Percentiles rank a stretch among this genome's conserved stretches.
Evolutionary conservation across 495 filamentous ascomycete species (phyloP).

Genomic region (Penicillium pulvis): DNA sequence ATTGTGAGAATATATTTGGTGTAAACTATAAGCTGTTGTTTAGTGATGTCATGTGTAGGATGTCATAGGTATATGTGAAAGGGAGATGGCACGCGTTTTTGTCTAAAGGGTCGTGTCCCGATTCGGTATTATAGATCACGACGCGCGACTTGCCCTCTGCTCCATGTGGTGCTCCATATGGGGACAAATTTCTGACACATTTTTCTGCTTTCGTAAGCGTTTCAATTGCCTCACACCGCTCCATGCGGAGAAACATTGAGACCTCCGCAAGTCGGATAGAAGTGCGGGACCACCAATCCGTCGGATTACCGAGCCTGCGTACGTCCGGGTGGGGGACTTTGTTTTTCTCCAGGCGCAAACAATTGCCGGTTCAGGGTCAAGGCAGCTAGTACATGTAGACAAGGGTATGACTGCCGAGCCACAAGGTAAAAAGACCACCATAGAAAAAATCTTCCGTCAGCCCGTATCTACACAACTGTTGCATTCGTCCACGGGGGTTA

Average conservation of each 20-base stretch:
- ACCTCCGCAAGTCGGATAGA: slow-evolving; percentile 22
- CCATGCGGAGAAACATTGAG: slow-evolving; percentile 21
- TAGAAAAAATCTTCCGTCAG: background rate
- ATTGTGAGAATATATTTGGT: background rate
- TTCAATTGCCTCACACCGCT: slow-evolving; percentile 19
- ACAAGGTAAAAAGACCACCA: slow-evolving; percentile 1
- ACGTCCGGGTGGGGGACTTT: slow-evolving; percentile 4
- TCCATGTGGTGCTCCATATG: background rate
- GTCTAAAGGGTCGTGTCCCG: background rate
- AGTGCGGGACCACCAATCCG: slow-evolving; percentile 7
- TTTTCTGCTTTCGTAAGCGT: background rate
- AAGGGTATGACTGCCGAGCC: background rate
- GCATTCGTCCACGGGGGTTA: background rate
- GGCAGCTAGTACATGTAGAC: too few relatives aligned
- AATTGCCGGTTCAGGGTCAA: slow-evolving; percentile 3
- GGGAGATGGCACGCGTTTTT: background rate
- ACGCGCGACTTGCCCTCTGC: background rate
- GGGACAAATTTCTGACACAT: background rate
- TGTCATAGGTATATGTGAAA: background rate
- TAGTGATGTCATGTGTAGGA: background rate
- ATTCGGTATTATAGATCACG: background rate
- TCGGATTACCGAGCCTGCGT: slow-evolving; percentile 12
- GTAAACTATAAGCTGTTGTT: background rate
- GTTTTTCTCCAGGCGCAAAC: slow-evolving; percentile 3
- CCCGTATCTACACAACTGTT: background rate